Evolutionary conservation across 1,284 basidiomycete genomes (phyloP), one percentile per base, ranked within the genome.

Genomic region (Ustilago hordei): DNA sequence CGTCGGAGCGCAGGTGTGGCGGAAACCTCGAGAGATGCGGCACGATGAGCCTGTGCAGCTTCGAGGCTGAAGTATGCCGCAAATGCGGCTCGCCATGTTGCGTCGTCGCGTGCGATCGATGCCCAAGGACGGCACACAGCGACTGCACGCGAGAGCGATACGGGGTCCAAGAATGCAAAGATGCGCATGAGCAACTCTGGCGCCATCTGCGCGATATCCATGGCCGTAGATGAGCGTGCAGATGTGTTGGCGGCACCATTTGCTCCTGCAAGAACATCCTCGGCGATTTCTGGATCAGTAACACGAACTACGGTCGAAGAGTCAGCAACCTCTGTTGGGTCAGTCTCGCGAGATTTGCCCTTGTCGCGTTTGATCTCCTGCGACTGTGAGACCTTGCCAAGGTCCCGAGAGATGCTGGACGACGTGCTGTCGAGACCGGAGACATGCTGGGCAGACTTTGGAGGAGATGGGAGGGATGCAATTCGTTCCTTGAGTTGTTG

Each of bases 71-170:
- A 92, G 82, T 92, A 91, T 67, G 88, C 89, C 61, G 90, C 87
- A 84, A 93, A 93, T n/a, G 93, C 93, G n/a, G 90, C 88, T 55
- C 90, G 89, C 93, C 93, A 95, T 36, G 92, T 93, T 78, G 91
- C 91, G 70, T 95, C 93, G 81, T 93, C 90, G 69, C 89, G 89
- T 88, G 93, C 88, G 88, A 93, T 91, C 68, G 89, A 87, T 77
- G 89, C 88, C 71, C 94, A 89, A 54, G 85, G 81, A 54, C 87
- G 88, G 85, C 90, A 90, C 53, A 91, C 90, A 71, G 86, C 86
- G 12, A 89, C 88, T 74, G 93, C 89, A 2, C 89, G 85, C 55
- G 91, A 85, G 43, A 95, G 90, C 7, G 90, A 88, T 0, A 87
- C 87, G 0, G 92, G 92, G 80, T 91, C 89, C 60, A 95, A 90